phyloP scores from a whole-genome alignment of 768 basidiomycete genomes.

The Collybia nuda region DNA sequence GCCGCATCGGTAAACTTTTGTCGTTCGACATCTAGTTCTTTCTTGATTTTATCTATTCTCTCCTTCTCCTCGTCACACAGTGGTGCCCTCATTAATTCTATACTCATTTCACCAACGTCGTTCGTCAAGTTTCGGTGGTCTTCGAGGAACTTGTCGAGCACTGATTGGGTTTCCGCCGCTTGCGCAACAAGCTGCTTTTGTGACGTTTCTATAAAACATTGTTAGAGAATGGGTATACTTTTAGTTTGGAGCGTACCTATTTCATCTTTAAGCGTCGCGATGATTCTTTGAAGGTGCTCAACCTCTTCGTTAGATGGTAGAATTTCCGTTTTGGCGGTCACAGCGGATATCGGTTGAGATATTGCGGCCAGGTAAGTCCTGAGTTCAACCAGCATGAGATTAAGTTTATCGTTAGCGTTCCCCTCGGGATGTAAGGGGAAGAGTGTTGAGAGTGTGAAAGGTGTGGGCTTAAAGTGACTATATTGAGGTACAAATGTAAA shows the following conservation, averaged over 20 bases:
- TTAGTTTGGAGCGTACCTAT: constrained; percentile 43
- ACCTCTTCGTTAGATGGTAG: constrained; percentile 40
- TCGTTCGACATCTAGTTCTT: constrained; percentile 66
- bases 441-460: constrained; percentile 44
- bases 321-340: constrained; percentile 13
- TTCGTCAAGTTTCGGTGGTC: constrained; percentile 36
- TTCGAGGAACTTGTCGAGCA: constrained; percentile 55
- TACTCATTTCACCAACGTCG: constrained; percentile 42
- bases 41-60: constrained; percentile 48
- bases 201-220: constrained; percentile 8
- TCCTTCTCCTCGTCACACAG: constrained; percentile 54
- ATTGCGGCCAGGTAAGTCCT: constrained; percentile 31
- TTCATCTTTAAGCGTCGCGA: constrained; percentile 53
- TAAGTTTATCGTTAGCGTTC: constrained; percentile 47
- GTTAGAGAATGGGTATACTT: too few relatives aligned
- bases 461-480: constrained; percentile 33
- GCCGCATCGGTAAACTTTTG: constrained; percentile 64
- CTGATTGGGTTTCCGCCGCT: constrained; percentile 44
- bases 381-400: constrained; percentile 40
- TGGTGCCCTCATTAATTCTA: constrained; percentile 55
- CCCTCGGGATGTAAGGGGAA: constrained; percentile 56
- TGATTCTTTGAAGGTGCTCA: constrained; percentile 46
- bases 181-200: constrained; percentile 39
- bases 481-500: constrained; percentile 6
- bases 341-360: constrained; percentile 21